These are phyloP conservation scores for Rosa persica DNA, from an alignment of 306 rosid genomes.

Conservation along the genomic window DNA sequence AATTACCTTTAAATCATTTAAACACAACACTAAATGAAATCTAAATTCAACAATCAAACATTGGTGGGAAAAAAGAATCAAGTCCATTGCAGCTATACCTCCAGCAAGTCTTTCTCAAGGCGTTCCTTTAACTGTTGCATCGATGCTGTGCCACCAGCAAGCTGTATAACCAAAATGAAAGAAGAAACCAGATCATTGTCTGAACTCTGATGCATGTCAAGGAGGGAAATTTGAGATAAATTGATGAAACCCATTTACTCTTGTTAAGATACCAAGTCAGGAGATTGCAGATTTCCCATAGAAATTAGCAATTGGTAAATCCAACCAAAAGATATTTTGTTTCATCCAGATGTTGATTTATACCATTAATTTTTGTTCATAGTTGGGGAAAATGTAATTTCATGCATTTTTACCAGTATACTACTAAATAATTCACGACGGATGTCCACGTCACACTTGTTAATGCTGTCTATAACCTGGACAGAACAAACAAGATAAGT, in stretches of 20 bases:
- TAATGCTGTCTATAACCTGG: slow-evolving; percentile 96
- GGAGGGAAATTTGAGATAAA: neutral
- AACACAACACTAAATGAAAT: neutral
- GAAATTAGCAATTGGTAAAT: neutral
- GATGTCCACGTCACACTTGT: slow-evolving; percentile 95
- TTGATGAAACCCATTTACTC: neutral
- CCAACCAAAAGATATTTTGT: neutral
- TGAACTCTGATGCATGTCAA: neutral
- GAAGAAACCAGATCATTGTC: slow-evolving; percentile 17
- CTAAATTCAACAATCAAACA: slow-evolving; percentile 4
- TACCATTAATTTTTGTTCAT: neutral
- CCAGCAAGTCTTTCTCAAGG: slow-evolving; percentile 93
- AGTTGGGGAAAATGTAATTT: neutral
- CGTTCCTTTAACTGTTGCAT: slow-evolving; percentile 98
- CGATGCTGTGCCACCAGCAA: slow-evolving; percentile 98
- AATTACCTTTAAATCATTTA: no score
- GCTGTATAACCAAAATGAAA: slow-evolving; percentile 50
- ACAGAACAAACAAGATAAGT: slow-evolving; percentile 20
- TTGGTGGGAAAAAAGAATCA: neutral
- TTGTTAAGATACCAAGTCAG: neutral
- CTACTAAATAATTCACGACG: slow-evolving; percentile 94
- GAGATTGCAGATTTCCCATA: neutral
- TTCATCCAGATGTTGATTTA: neutral
- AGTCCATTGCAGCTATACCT: slow-evolving; percentile 42
- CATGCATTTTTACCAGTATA: slow-evolving; percentile 70